phyloP scores from a whole-genome alignment of 164 flowering plant species.

The Vitis vinifera region ASM3070453v1 NC_081816.1:135001-135500 shows the following conservation, averaged over 20 bases:
- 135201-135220: conserved; percentile 68
- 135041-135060: not conserved
- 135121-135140: conserved; percentile 60
- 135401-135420: conserved; percentile 54
- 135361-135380: conserved; percentile 49
- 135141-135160: conserved; percentile 54
- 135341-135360: conserved; percentile 68
- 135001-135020: not conserved
- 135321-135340: conserved; percentile 66
- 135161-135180: conserved; percentile 68
- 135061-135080: conserved; percentile 29
- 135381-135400: conserved; percentile 50
- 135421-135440: conserved; percentile 81
- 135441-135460: conserved; percentile 70
- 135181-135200: conserved; percentile 61
- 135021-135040: not conserved
- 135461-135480: conserved; percentile 58
- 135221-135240: conserved; percentile 77
- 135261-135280: conserved; percentile 69
- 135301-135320: conserved; percentile 61
- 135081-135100: conserved; percentile 77
- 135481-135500: conserved; percentile 47
- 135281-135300: conserved; percentile 78
- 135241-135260: conserved; percentile 78
- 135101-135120: conserved; percentile 83